These are phyloP conservation scores for Pezicula radicicola DNA, from an alignment of 2,329 filamentous ascomycete genomes.

Conservation along the genomic window DNA sequence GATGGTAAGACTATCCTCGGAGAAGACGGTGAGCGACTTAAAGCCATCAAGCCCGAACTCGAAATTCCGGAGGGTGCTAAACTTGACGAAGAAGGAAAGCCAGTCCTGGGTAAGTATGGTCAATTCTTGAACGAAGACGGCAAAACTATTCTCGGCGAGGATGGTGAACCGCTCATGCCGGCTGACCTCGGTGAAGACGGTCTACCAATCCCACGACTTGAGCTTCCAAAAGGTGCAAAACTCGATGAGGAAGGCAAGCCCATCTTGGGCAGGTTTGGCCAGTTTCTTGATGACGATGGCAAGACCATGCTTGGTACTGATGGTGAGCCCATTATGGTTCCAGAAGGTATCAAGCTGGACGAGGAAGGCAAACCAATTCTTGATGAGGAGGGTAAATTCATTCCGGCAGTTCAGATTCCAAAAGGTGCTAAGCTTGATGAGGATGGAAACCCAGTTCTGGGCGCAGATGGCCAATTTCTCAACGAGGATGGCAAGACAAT, in stretches of 20 bases:
- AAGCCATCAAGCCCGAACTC: constrained; percentile 12
- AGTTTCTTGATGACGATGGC: too few relatives aligned
- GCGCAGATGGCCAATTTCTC: too few relatives aligned
- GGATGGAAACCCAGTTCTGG: not conserved
- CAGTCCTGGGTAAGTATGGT: not conserved
- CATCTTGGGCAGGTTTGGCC: too few relatives aligned
- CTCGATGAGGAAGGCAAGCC: not conserved
- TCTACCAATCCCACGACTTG: constrained; percentile 20
- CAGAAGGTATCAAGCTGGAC: too few relatives aligned
- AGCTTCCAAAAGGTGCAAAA: not conserved
- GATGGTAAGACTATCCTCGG: constrained; percentile 32
- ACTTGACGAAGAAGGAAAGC: not conserved
- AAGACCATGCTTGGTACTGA: too few relatives aligned
- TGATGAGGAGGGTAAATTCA: too few relatives aligned
- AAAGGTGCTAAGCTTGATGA: not conserved
- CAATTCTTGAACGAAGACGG: constrained; percentile 11
- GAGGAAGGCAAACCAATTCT: constrained; percentile 14
- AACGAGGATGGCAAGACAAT: too few relatives aligned
- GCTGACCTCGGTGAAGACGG: constrained; percentile 3
- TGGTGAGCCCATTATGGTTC: too few relatives aligned
- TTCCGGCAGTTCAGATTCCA: not conserved
- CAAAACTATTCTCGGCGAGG: constrained; percentile 32
- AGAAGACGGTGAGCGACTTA: constrained; percentile 11
- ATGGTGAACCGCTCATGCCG: not conserved
- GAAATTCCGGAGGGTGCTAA: constrained; percentile 3